Conservation (phyloP, 805 yeast genomes). For the Kazachstania kunashirensis region DNA sequence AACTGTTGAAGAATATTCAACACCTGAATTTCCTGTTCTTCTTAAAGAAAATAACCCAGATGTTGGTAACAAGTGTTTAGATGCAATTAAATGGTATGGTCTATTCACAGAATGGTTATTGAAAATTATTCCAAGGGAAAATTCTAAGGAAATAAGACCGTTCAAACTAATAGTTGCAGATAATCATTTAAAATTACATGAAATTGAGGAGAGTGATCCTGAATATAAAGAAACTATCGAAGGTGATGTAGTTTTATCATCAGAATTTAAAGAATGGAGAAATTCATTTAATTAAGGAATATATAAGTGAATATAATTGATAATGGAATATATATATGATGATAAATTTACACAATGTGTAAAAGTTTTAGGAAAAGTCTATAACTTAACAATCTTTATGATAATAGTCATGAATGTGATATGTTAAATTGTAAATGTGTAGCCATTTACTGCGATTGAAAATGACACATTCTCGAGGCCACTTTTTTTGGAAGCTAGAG, state of each 20-base stretch:
- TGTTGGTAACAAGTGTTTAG: slow-evolving; percentile 56
- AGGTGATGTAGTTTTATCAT: slow-evolving; percentile 35
- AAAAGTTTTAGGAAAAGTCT: too few species aligned
- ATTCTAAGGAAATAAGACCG: slow-evolving; percentile 36
- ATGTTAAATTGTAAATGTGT: slow-evolving; percentile 9
- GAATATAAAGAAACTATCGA: slow-evolving; percentile 32
- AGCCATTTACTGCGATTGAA: slow-evolving; percentile 24
- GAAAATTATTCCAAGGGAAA: slow-evolving; percentile 44
- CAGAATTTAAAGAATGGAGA: slow-evolving; percentile 50
- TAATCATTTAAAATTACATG: slow-evolving; percentile 42
- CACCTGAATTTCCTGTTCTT: slow-evolving; percentile 68
- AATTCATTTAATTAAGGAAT: too few species aligned
- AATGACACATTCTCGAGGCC: slow-evolving; percentile 31
- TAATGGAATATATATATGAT: too few species aligned
- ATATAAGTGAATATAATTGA: too few species aligned
- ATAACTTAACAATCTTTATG: too few species aligned
- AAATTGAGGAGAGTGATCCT: slow-evolving; percentile 32
- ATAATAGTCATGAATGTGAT: not conserved
- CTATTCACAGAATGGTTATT: slow-evolving; percentile 74
- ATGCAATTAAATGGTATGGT: slow-evolving; percentile 77
- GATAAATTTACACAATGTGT: too few species aligned
- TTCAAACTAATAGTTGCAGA: slow-evolving; percentile 45
- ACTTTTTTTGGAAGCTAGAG: slow-evolving; percentile 25
- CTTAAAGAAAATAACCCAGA: slow-evolving; percentile 39
- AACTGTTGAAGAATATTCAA: slow-evolving; percentile 62